Evolutionary conservation across 768 basidiomycete genomes (phyloP).

Genomic region (Podaxis mareebaensis): DNA sequence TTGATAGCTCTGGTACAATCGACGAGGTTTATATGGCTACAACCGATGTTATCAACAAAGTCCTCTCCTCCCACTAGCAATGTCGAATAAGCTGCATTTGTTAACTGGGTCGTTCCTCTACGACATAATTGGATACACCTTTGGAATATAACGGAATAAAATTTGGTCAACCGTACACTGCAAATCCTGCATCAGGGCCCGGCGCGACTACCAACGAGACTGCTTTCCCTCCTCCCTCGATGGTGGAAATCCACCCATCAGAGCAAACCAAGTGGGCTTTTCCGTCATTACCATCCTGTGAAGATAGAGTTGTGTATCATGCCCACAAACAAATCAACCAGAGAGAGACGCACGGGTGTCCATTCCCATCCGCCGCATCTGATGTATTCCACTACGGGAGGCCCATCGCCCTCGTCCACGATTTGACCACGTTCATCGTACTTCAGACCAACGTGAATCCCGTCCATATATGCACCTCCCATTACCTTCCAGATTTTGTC

Average conservation of each 20-base stretch:
- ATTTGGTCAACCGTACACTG: slow-evolving; percentile 43
- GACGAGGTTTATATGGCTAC: slow-evolving; percentile 73
- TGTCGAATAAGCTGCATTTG: too few species aligned
- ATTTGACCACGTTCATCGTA: slow-evolving; percentile 51
- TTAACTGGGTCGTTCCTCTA: not conserved
- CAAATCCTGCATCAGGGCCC: slow-evolving; percentile 35
- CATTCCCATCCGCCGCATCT: slow-evolving; percentile 85
- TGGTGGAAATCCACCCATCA: slow-evolving; percentile 72
- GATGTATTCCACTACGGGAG: slow-evolving; percentile 71
- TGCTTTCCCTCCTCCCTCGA: slow-evolving; percentile 62
- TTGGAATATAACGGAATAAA: slow-evolving; percentile 7
- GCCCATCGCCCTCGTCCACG: slow-evolving; percentile 43
- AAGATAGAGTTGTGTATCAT: not conserved
- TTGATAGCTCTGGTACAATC: slow-evolving; percentile 66
- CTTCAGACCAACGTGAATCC: slow-evolving; percentile 63
- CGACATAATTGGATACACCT: not conserved
- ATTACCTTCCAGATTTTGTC: slow-evolving; percentile 55
- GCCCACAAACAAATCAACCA: not conserved
- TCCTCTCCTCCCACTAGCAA: slow-evolving; percentile 20
- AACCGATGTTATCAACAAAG: slow-evolving; percentile 44
- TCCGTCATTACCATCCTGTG: slow-evolving; percentile 59
- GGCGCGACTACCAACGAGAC: slow-evolving; percentile 15
- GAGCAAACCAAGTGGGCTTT: slow-evolving; percentile 74
- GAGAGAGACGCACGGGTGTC: slow-evolving; percentile 59
- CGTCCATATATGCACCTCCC: slow-evolving; percentile 74